Evolutionary conservation across 805 yeast genomes (phyloP), one percentile per base, ranked within the genome.

Genomic region (Kuraishia borneana): DNA sequence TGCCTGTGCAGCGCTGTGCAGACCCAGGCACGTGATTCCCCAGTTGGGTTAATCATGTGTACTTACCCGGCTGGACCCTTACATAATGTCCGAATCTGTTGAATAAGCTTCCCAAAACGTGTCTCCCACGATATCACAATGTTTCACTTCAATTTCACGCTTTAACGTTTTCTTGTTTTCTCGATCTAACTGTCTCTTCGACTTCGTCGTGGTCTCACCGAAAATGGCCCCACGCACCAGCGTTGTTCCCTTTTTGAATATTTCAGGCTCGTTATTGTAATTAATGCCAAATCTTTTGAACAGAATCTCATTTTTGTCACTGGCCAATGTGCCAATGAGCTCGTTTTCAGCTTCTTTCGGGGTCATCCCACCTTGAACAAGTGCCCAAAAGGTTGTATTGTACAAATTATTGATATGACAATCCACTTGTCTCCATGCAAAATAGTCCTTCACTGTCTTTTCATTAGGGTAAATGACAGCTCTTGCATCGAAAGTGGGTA

Each of bases 401-500:
- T 89, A 92, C 39, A 92, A 57, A 53, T 92, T 92, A 54, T 92
- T 92, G 36, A 92, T 92, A 58, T 92, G 98, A 34, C 92, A 92
- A 51, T 92, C 98, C 1, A 80, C 97, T 51, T 84, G 96, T 43
- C 98, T 68, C 98, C 98, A 92, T 37, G 82, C 62, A 42, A 92
- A 70, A 51, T 92, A 92, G 53, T 89, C 97, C 36, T 83, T 64
- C 2, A 89, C 62, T 1, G 63, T 58, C 4, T 59, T 46, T 13
- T 61, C 42, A 36, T 67, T 73, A 0, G 98, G 98, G 45, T 92
- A 92, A 1, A 74, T 57, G 6, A 92, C 92, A 2, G 94, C 94
- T 31, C 98, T 61, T 0, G 94, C 87, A 54, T 92, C 98, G 53
- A 92, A 92, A 12, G 82, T 76, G 0, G 98, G 97, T 23, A 89